Evolutionary conservation across 2,329 filamentous ascomycete genomes (phyloP).

Genomic region (Calonectria henricotiae): DNA sequence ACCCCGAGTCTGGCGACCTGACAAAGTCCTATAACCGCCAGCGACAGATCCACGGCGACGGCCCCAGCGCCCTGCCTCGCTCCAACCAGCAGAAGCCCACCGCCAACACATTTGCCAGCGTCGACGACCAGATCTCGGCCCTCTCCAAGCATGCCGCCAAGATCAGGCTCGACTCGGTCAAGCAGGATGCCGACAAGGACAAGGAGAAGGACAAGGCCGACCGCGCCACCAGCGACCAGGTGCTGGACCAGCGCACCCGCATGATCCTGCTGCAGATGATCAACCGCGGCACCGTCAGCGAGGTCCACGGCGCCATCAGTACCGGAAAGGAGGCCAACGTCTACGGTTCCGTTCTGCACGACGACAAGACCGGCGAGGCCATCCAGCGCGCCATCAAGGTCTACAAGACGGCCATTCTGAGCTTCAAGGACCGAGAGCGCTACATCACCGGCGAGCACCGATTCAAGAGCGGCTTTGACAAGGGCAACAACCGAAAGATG

Average conservation of each 20-base stretch:
- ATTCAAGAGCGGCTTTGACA: constrained; percentile 92
- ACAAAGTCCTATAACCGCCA: constrained; percentile 94
- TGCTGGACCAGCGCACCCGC: constrained; percentile 92
- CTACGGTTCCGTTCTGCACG: constrained; percentile 85
- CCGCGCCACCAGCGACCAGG: constrained; percentile 93
- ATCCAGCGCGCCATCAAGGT: constrained; percentile 94
- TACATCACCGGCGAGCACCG: constrained; percentile 96
- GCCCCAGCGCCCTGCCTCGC: constrained; percentile 73
- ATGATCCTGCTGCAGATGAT: constrained; percentile 98
- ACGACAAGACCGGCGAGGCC: constrained; percentile 68
- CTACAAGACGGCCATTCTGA: constrained; percentile 97
- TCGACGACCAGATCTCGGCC: constrained; percentile 92
- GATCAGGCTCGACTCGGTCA: constrained; percentile 82
- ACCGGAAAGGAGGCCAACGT: constrained; percentile 99
- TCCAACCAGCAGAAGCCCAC: constrained; percentile 85
- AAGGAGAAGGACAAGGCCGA: constrained; percentile 90
- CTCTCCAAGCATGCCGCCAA: constrained; percentile 89
- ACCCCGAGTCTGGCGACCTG: constrained; percentile 76
- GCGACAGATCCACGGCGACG: constrained; percentile 73
- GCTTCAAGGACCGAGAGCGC: constrained; percentile 97
- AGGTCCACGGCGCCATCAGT: constrained; percentile 95
- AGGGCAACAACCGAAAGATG: constrained; percentile 96
- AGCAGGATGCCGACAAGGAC: constrained; percentile 61
- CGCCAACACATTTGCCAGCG: constrained; percentile 83
- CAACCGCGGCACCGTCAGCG: constrained; percentile 89